Evolutionary conservation across 1,284 basidiomycete species (phyloP).

Genomic region (Boletellus deceptivus): DNA sequence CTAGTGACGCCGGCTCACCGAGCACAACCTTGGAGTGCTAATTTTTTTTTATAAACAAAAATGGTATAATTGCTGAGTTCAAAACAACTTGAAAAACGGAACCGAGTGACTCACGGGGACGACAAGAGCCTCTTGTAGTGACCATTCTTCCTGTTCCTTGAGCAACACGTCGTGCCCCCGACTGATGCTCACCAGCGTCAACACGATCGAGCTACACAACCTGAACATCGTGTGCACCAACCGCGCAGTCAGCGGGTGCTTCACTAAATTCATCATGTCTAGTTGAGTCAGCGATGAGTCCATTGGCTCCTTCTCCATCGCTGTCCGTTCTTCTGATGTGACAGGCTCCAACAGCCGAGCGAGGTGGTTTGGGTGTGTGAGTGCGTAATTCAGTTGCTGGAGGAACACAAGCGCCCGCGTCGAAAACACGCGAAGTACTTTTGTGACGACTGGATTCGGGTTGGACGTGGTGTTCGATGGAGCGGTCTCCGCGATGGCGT

Average conservation of each 20-base stretch:
- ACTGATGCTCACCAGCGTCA: constrained; percentile 70
- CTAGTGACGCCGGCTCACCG: constrained; percentile 75
- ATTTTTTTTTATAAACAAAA: too few species aligned
- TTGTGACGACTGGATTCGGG: constrained; percentile 48
- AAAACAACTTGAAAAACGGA: neutral
- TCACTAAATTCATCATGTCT: constrained; percentile 57
- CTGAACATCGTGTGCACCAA: constrained; percentile 69
- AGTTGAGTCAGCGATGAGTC: constrained; percentile 36
- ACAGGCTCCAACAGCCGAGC: constrained; percentile 78
- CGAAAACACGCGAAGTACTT: constrained; percentile 67
- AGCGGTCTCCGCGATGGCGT: constrained; percentile 58
- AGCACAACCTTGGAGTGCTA: constrained; percentile 81
- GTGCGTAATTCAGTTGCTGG: constrained; percentile 84
- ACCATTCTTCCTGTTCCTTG: constrained; percentile 69
- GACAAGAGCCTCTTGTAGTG: constrained; percentile 62
- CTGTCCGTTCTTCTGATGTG: constrained; percentile 69
- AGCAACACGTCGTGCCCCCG: constrained; percentile 67
- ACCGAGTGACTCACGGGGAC: constrained; percentile 59
- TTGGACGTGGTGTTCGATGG: constrained; percentile 34
- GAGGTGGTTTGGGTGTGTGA: constrained; percentile 88
- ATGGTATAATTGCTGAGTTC: neutral
- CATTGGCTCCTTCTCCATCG: constrained; percentile 59
- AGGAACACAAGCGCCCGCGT: constrained; percentile 70
- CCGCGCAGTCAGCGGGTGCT: constrained; percentile 67
- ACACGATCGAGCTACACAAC: constrained; percentile 65